Percentiles rank a stretch among this genome's conserved stretches.
phyloP scores from a whole-genome alignment of 805 yeast genomes.

The Ogataea methylovora region DNA sequence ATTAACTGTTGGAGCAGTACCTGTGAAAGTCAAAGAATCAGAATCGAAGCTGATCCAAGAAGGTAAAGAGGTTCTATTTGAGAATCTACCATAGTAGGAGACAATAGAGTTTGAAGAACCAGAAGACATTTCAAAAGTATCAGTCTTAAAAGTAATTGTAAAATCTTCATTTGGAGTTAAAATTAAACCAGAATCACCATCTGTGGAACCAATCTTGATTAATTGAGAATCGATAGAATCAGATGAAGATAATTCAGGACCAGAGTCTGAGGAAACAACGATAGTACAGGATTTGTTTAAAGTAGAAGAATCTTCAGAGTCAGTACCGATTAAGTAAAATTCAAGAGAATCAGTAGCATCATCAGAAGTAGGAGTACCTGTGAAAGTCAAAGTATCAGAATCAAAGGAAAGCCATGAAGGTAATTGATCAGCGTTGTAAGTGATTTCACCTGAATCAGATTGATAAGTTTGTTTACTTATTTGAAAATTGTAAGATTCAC shows the following conservation, averaged over 20 bases:
- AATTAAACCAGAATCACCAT: slow-evolving; percentile 70
- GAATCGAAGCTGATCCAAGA: slow-evolving; percentile 77
- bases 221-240: slow-evolving; percentile 44
- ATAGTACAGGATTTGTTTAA: slow-evolving; percentile 46
- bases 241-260: slow-evolving; percentile 39
- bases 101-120: slow-evolving; percentile 42
- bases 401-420: slow-evolving; percentile 84
- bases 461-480: slow-evolving; percentile 65
- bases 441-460: slow-evolving; percentile 35
- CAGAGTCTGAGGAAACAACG: slow-evolving; percentile 49
- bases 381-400: slow-evolving; percentile 44
- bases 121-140: slow-evolving; percentile 44
- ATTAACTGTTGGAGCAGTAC: slow-evolving; percentile 82
- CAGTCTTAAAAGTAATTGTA: slow-evolving; percentile 51
- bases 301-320: slow-evolving; percentile 37
- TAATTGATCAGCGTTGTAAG: slow-evolving; percentile 47
- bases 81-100: slow-evolving; percentile 75
- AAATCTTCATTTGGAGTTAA: slow-evolving; percentile 65
- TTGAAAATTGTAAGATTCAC: slow-evolving; percentile 52
- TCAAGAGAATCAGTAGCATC: slow-evolving; percentile 39
- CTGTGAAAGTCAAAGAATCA: slow-evolving; percentile 59
- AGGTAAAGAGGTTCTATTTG: slow-evolving; percentile 82
- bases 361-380: slow-evolving; percentile 54
- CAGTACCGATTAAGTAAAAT: slow-evolving; percentile 58
- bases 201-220: slow-evolving; percentile 60